Percentiles rank a stretch among this genome's conserved stretches.
Conservation (phyloP, 1,284 basidiomycete species). For the Cutaneotrichosporon cutaneum region DNA sequence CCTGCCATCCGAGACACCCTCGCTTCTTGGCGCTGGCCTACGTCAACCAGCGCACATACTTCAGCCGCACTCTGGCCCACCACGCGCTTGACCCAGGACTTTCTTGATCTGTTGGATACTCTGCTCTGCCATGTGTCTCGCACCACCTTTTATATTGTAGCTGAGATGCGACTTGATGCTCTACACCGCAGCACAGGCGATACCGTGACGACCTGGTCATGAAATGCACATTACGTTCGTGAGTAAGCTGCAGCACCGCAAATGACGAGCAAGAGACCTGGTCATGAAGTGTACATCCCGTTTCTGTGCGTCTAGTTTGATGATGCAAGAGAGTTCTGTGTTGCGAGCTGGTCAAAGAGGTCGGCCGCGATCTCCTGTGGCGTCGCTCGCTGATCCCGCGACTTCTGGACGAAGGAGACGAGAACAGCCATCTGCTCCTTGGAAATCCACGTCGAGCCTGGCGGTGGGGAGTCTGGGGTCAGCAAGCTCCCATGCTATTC, state of each 20-base stretch:
- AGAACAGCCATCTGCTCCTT: slow-evolving; percentile 43
- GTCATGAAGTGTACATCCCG: not conserved
- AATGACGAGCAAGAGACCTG: too few relatives aligned
- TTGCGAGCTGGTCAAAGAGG: slow-evolving; percentile 40
- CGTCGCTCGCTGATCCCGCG: slow-evolving; percentile 16
- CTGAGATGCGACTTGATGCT: not conserved
- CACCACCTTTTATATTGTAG: not conserved
- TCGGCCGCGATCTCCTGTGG: slow-evolving; percentile 33
- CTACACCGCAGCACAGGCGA: not conserved
- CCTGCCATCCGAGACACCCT: too few relatives aligned
- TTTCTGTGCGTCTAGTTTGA: not conserved
- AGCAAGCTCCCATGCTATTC: not conserved
- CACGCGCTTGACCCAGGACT: too few relatives aligned
- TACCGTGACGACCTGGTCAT: not conserved
- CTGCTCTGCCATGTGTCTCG: not conserved
- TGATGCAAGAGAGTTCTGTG: slow-evolving; percentile 28
- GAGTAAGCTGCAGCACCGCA: too few relatives aligned
- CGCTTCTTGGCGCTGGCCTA: too few relatives aligned
- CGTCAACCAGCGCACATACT: too few relatives aligned
- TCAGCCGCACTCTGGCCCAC: too few relatives aligned
- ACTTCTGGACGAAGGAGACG: slow-evolving; percentile 33
- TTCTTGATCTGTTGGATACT: not conserved
- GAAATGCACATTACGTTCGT: too few relatives aligned
- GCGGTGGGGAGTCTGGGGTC: slow-evolving; percentile 25
- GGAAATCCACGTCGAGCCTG: slow-evolving; percentile 45